These are phyloP conservation scores for Rhizopogon parksii DNA, from an alignment of 1,284 basidiomycete genomes.

Conservation along the genomic window DNA sequence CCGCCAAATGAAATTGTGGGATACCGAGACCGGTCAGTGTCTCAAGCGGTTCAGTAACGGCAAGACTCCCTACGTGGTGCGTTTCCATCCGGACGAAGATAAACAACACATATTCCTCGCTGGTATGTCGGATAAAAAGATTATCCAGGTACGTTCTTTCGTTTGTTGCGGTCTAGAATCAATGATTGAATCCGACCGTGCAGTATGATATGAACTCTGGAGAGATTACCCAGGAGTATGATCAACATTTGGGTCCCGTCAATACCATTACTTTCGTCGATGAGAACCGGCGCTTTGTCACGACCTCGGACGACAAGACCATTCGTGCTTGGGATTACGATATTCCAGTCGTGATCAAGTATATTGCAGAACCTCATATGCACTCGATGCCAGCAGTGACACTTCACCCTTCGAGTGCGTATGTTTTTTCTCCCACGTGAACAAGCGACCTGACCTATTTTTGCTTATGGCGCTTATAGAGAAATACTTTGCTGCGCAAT, in stretches of 20 bases:
- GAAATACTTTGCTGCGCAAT: conserved; percentile 96
- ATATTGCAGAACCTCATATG: conserved; percentile 99
- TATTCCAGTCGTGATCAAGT: conserved; percentile 98
- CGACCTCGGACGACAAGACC: conserved; percentile 98
- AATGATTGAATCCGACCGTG: conserved; percentile 9
- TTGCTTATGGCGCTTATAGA: conserved; percentile 37
- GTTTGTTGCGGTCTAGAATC: background rate
- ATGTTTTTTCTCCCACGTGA: background rate
- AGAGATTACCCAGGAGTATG: conserved; percentile 97
- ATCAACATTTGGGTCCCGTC: conserved; percentile 96
- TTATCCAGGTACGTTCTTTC: conserved; percentile 71
- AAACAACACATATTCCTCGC: conserved; percentile 96
- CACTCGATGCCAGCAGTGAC: conserved; percentile 99
- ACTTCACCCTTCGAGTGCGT: conserved; percentile 87
- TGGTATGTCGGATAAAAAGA: conserved; percentile 99
- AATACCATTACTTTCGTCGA: conserved; percentile 99
- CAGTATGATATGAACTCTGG: conserved; percentile 92
- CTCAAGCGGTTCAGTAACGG: conserved; percentile 93
- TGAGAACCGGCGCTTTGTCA: conserved; percentile 93
- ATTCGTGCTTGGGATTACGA: conserved; percentile 99
- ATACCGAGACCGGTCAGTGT: conserved; percentile 97
- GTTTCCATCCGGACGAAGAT: conserved; percentile 93
- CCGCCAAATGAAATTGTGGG: conserved; percentile 97
- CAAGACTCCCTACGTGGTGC: conserved; percentile 92
- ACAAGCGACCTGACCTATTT: background rate